These are phyloP conservation scores for Ceratopteris richardii DNA, from an alignment of 75 land plant species.

Conservation along the genomic window DNA sequence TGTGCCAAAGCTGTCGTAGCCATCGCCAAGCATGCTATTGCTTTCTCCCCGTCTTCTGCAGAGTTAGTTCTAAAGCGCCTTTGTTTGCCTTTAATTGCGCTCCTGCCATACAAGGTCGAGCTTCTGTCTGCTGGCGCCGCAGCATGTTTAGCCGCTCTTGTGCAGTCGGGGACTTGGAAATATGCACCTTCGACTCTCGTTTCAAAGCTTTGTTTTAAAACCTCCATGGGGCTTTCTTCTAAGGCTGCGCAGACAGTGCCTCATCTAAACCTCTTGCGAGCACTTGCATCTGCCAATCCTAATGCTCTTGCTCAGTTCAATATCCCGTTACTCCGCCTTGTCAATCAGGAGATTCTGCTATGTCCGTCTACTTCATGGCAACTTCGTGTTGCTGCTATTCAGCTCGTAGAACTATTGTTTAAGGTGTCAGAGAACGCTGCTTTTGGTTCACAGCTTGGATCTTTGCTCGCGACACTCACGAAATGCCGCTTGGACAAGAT, in stretches of 20 bases:
- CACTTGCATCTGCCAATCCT: background rate
- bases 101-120: constrained; percentile 3
- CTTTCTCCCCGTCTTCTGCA: no score
- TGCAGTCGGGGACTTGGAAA: background rate
- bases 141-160: background rate
- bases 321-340: background rate
- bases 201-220: background rate
- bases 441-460: background rate
- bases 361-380: constrained; percentile 1
- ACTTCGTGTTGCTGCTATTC: background rate
- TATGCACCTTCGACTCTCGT: background rate
- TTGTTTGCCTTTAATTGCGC: constrained; percentile 1
- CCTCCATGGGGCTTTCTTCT: constrained; percentile 1
- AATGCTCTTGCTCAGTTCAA: background rate
- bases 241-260: background rate
- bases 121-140: constrained; percentile 1
- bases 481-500: background rate
- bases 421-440: background rate
- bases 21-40: background rate
- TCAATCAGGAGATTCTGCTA: background rate
- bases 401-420: background rate
- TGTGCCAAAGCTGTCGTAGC: background rate
- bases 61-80: background rate
- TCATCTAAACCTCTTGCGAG: background rate
- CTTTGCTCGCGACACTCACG: background rate